Base-by-base conservation (phyloP, 2,329 filamentous ascomycete species). In the Alternaria sp. region DNA sequence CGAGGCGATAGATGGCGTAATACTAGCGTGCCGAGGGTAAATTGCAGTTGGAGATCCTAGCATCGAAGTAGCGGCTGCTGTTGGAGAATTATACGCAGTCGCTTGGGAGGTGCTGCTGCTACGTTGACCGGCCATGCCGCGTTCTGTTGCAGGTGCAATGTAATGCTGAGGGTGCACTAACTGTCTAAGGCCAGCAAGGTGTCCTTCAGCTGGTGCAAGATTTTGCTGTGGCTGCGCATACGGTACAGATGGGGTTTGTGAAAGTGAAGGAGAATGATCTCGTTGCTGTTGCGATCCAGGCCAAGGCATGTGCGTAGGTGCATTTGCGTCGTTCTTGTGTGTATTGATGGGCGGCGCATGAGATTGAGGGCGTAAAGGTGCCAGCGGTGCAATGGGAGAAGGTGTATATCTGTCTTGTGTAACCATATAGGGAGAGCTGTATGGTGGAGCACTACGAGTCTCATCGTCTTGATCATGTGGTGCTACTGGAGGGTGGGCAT, bases 1-100 rank as follows among this genome's bases (percentile, higher is more conserved):
- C 6, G 71, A 72, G 49, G 67, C 62, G 12, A 70, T 45, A 11
- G 71, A 70, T 5, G 64, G 61, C 13, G 63, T 49, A 25, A 66
- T 47, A 51, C 57, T 65, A 50, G 43, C 6, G 6, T 68, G 68
- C 6, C 67, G 59, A 11, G 66, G 61, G 5, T 32, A 49, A 1
- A 43, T 51, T 10, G 45, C 32, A 30, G 61, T 12, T 8, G 49
- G 32, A 52, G 49, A 40, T 4, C 6, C 49, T 17, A 1, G 30
- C 49, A n/a, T 23, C 13, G 30, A 40, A 23, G 28, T 23, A 52
- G 28, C 12, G n/a, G 49, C 30, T 17, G n/a, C 30, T 10, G 8
- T 13, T 12, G 19, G 49, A 13, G 28, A 9, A 40, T 2, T 23
- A 36, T 52, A 36, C 49, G 3, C 40, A 59, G 32, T 25, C 46